Evolutionary conservation across 495 filamentous ascomycete genomes (phyloP), one percentile per base, ranked within the genome.

Genomic region (Talaromyces ruber): DNA sequence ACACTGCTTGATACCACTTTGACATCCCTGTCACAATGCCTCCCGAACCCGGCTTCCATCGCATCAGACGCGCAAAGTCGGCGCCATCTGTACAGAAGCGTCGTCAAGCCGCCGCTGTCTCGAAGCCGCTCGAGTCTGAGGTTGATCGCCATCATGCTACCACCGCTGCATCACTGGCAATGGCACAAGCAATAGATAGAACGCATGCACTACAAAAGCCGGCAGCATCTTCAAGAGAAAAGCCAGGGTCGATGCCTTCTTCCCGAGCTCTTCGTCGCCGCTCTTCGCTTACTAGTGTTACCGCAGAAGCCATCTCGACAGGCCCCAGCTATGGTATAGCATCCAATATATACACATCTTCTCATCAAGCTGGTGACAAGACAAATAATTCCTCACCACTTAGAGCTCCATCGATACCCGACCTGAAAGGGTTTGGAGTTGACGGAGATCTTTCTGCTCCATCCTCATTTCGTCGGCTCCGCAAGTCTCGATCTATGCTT

Each of bases 401-500:
- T 50, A 71, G 60, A 57, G 70, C 77, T 54, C 74, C 68, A 21
- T 68, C 69, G 4, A 73, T 75, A 32, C 69, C 53, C 26, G 78
- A 81, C 56, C 70, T 72, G 34, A 63, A 65, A 6, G 76, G 73
- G 6, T 76, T 84, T 5, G 83, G 87, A 67, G 5, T 29, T 6
- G 82, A 86, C 52, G 80, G 83, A n/a, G 75, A 85, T 57, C 78
- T 81, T 5, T 88, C 86, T 9, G 77, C 78, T 16, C 86, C 88
- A 21, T 92, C 89, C 2, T 92, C 90, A 1, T 92, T 86, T 64
- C 82, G 86, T n/a, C 86, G 81, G 57, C 75, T 93, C 56, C 86
- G 86, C 56, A 90, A 86, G 67, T 82, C 91, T 14, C 87, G 81
- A 66, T 92, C 90, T 0, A 84, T 91, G 84, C 86, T 89, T 65